Base-by-base conservation (phyloP, 768 basidiomycete genomes). In the Boletus rex-veris region DNA sequence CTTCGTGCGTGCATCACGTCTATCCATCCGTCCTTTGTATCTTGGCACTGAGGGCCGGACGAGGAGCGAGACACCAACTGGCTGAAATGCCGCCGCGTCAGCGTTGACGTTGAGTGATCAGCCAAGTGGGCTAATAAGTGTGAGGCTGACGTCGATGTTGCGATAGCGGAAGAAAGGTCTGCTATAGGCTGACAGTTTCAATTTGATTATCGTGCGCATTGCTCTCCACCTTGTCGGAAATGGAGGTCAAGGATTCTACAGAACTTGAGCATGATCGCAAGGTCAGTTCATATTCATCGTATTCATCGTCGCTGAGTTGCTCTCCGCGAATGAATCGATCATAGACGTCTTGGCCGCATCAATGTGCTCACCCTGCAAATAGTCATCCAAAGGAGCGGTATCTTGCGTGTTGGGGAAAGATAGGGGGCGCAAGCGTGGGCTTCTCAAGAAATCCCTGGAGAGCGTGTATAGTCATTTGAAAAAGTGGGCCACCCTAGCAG, bases 251-350 rank as follows among this genome's bases (percentile, higher is more conserved):
- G 28, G 61, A 65, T 18, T 46, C 63, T 53, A 49, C 43, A 24
- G 57, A 63, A 42, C 31, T 55, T 26, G 60, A 66, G 48, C 52
- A 61, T 11, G 62, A 67, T 8, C 45, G 65, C 33, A 57, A 61
- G 36, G 42, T 30, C 19, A 65, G 67, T 36, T 61, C 61, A 46
- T 70, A 64, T 52, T 76, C 77, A 15, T 74, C 75, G 15, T 75
- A 76, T 48, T 79, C 78, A 45, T 80, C 79, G 52, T 81, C 80
- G 53, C 71, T 75, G 16, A 82, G 62, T 7, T 63, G 72, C 49
- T 87, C 85, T 11, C 84, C 87, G 15, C 77, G 73, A 55, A 87
- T 69, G 60, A 89, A 88, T 31, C 79, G 73, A 53, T 71, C 67
- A 64, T 87, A 88, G 2, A 78, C 53, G 36, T 76, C 74, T 26